Base-by-base conservation (phyloP, 345 rosid species). In the Ceriops decandra region DNA sequence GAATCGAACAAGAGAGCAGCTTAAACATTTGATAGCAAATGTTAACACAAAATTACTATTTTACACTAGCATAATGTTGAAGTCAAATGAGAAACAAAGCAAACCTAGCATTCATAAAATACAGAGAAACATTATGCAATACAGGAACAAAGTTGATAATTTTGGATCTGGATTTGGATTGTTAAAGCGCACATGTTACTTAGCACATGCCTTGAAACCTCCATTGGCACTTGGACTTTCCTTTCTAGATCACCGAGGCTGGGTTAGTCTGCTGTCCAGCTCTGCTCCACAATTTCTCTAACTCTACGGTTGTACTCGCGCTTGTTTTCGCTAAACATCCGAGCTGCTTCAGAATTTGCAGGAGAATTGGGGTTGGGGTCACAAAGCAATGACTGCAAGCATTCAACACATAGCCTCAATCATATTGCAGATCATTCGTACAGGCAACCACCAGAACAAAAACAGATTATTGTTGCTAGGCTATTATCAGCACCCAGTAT, bases 281-380 rank as follows among this genome's bases (percentile, higher is more conserved):
- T 92, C 80, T 88, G 96, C 84, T 90, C 95, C 3, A 90, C 96
- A 59, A 90, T 85, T 77, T 92, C 98, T 1, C 98, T 85, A 32
- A 92, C 90, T 80, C 92, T 85, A 77, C 95, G 77, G 74, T 93
- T 93, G 90, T 93, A 93, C 65, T 93, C 96, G 0, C 97, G 96
- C 79, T 89, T 91, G 82, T 88, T 89, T 82, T 91, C 97, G 0
- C 96, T 93, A 68, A 89, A 93, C 97, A 93, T 87, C 62, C 98
- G 76, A 20, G 98, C 98, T 65, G 98, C 98, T 85, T 93, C 98
- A 24, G 98, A 93, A 75, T 93, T 91, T 36, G 98, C 98, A 24
- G 98, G 98, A 24, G 98, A 93, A 72, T 89, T 93, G 6, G 98
- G 96, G 77, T 93, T 93, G 35, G 98, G 97, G 57, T 93, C 98